Evolutionary conservation across 1,284 basidiomycete species (phyloP).

Genomic region (Sphagnurus paluster): DNA sequence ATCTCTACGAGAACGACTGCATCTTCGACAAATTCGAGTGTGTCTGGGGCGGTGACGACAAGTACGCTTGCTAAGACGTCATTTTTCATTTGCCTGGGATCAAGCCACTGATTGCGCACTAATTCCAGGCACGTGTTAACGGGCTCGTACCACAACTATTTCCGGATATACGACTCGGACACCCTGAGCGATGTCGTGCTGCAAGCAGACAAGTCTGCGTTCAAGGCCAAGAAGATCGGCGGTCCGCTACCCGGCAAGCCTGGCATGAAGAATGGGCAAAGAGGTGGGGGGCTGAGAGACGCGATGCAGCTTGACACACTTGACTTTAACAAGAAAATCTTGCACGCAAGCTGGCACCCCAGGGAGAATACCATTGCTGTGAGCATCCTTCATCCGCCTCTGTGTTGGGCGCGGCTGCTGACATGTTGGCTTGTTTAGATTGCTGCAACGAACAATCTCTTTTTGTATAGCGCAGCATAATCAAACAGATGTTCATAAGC

Average conservation of each 20-base stretch:
- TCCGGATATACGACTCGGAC: constrained; percentile 98
- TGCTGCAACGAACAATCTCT: constrained; percentile 93
- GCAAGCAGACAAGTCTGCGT: constrained; percentile 99
- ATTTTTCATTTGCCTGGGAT: constrained; percentile 1
- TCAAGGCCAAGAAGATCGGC: constrained; percentile 98
- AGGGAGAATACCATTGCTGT: constrained; percentile 97
- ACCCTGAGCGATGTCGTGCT: constrained; percentile 89
- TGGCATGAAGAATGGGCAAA: constrained; percentile 67
- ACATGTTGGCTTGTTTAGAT: constrained; percentile 57
- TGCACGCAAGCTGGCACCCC: constrained; percentile 97
- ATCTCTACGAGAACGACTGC: constrained; percentile 99
- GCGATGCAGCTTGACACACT: constrained; percentile 88
- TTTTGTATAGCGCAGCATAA: constrained; percentile 84
- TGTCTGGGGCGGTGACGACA: constrained; percentile 93
- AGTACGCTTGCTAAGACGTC: constrained; percentile 54
- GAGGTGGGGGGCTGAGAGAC: constrained; percentile 72
- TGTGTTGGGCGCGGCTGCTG: constrained; percentile 5
- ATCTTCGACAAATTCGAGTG: constrained; percentile 99
- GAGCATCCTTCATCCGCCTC: constrained; percentile 35
- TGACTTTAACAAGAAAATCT: constrained; percentile 99
- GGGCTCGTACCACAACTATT: constrained; percentile 99
- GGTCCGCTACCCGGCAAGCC: constrained; percentile 75
- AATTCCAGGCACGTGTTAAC: constrained; percentile 83
- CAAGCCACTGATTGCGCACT: constrained; percentile 9
- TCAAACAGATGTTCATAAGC: constrained; percentile 15